Conservation (phyloP, 768 basidiomycete species). For the Boletus speciosus region DNA sequence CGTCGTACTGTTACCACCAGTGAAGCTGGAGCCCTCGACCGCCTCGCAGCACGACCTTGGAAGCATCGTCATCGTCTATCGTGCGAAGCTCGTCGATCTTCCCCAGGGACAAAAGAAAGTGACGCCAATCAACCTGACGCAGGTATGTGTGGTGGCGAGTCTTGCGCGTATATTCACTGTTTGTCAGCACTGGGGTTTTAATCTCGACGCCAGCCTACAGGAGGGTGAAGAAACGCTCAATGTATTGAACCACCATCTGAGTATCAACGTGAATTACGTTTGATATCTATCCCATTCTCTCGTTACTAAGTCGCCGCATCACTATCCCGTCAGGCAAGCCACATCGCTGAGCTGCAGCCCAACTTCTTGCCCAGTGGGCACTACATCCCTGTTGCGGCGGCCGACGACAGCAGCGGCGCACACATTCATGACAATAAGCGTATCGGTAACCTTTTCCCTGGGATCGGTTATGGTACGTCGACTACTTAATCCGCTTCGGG, state of each 20-base stretch:
- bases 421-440: constrained; percentile 48
- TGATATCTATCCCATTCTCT: background rate
- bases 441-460: constrained; percentile 58
- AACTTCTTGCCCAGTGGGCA: constrained; percentile 51
- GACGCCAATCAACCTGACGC: constrained; percentile 73
- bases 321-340: constrained; percentile 42
- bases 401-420: constrained; percentile 33
- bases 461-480: constrained; percentile 53
- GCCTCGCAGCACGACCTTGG: constrained; percentile 51
- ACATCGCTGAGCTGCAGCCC: constrained; percentile 49
- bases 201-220: constrained; percentile 65
- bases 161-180: background rate
- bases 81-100: constrained; percentile 57
- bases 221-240: constrained; percentile 40
- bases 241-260: constrained; percentile 49
- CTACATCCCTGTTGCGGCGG: constrained; percentile 44
- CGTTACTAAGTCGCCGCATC: background rate
- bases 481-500: background rate
- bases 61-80: constrained; percentile 63
- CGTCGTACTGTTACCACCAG: constrained; percentile 44
- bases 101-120: constrained; percentile 41
- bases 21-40: constrained; percentile 21
- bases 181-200: constrained; percentile 79
- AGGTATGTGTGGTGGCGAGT: constrained; percentile 41
- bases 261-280: constrained; percentile 33